Percentiles rank a stretch among this genome's conserved stretches.
phyloP scores from a whole-genome alignment of 768 basidiomycete species.

The Boletus vermiculosoides region DNA sequence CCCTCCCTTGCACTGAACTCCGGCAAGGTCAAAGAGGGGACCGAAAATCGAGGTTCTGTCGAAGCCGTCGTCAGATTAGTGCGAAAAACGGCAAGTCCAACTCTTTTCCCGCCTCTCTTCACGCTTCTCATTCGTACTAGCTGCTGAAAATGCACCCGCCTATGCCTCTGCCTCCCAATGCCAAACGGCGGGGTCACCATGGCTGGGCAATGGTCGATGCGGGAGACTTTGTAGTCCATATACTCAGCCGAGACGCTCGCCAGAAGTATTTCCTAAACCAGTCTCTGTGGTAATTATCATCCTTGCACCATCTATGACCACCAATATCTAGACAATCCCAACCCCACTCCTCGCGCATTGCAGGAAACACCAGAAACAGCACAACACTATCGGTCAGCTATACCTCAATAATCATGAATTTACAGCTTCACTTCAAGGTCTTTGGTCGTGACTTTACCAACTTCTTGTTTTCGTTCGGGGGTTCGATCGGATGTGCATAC shows the following conservation, averaged over 20 bases:
- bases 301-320: not conserved
- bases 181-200: conserved; percentile 56
- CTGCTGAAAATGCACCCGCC: conserved; percentile 58
- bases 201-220: conserved; percentile 87
- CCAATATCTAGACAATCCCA: not conserved
- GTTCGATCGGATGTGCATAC: not conserved
- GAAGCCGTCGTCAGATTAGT: conserved; percentile 70
- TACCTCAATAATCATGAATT: not conserved
- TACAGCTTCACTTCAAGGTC: not conserved
- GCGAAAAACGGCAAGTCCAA: conserved; percentile 61
- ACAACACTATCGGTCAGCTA: not conserved
- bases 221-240: conserved; percentile 76
- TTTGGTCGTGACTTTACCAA: not conserved
- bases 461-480: not conserved
- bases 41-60: conserved; percentile 74
- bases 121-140: conserved; percentile 36
- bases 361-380: not conserved
- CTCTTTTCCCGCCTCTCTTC: not conserved
- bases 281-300: conserved; percentile 27
- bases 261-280: conserved; percentile 60
- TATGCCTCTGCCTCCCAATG: conserved; percentile 59
- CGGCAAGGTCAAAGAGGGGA: conserved; percentile 76
- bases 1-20: not conserved
- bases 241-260: conserved; percentile 63
- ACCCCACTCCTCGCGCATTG: not conserved